A percentile compares a stretch with the other conserved stretches of the same genome.
Evolutionary conservation across 1,284 basidiomycete species (phyloP).

Genomic region (Agaricales sp.): DNA sequence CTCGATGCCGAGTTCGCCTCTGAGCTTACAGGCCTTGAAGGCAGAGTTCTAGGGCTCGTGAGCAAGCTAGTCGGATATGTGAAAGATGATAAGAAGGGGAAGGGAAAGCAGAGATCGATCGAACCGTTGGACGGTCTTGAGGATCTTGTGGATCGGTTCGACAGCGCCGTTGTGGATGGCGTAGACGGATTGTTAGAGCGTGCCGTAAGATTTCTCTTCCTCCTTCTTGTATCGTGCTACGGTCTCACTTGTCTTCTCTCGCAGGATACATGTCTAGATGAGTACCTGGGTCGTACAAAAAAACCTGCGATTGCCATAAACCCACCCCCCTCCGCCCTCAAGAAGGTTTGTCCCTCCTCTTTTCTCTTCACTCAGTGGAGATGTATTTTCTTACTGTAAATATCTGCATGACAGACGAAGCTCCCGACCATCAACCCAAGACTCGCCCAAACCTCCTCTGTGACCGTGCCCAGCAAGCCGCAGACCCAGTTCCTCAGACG

Average conservation of each 20-base stretch:
- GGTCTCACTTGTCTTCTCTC: background rate
- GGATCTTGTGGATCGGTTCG: constrained; percentile 76
- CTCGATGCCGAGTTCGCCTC: background rate
- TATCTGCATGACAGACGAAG: constrained; percentile 24
- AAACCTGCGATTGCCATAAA: constrained; percentile 53
- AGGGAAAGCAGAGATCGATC: constrained; percentile 29
- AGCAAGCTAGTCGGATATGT: background rate
- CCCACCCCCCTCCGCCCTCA: constrained; percentile 10
- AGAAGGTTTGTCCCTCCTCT: background rate
- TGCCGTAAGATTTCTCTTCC: constrained; percentile 42
- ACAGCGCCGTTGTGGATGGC: constrained; percentile 66
- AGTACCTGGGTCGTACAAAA: constrained; percentile 64
- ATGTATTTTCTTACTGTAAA: no score
- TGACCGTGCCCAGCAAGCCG: constrained; percentile 29
- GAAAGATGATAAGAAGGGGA: constrained; percentile 23
- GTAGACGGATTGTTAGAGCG: constrained; percentile 83
- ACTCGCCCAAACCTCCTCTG: constrained; percentile 45
- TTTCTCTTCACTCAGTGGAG: constrained; percentile 2
- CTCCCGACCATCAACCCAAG: constrained; percentile 59
- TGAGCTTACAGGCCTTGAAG: background rate
- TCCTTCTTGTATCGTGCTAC: background rate
- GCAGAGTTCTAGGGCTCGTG: background rate
- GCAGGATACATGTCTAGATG: constrained; percentile 77
- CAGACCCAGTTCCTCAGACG: constrained; percentile 60
- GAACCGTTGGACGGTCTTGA: constrained; percentile 50